A percentile compares a stretch with the other conserved stretches of the same genome.
These are phyloP conservation scores for Phaeomoniella chlamydospora DNA, from an alignment of 2,329 filamentous ascomycete species.

Conservation along the genomic window DNA sequence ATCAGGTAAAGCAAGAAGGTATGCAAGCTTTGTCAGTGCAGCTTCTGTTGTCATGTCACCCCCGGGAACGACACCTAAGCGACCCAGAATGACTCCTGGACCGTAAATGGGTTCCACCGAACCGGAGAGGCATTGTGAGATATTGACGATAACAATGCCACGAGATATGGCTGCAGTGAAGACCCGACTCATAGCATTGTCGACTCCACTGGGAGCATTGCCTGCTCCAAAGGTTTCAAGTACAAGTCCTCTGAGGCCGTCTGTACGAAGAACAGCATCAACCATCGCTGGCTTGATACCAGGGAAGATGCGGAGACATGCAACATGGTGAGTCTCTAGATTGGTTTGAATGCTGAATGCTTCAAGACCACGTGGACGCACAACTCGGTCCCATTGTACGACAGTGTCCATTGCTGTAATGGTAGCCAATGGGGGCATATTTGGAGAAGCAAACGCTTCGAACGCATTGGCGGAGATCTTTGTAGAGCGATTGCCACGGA, in stretches of 20 bases:
- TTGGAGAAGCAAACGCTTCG: slow-evolving; percentile 79
- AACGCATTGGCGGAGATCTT: slow-evolving; percentile 81
- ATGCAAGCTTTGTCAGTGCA: slow-evolving; percentile 79
- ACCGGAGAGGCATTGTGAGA: slow-evolving; percentile 69
- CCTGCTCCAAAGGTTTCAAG: slow-evolving; percentile 89
- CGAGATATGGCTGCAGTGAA: slow-evolving; percentile 63
- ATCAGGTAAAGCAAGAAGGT: slow-evolving; percentile 57
- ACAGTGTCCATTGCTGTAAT: slow-evolving; percentile 70
- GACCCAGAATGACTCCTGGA: slow-evolving; percentile 60
- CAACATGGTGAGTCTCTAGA: slow-evolving; percentile 76
- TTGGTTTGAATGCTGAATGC: slow-evolving; percentile 61
- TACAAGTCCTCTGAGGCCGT: slow-evolving; percentile 67
- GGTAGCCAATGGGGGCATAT: slow-evolving; percentile 64
- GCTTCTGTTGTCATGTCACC: slow-evolving; percentile 57
- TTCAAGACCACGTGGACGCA: slow-evolving; percentile 58
- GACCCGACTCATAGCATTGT: slow-evolving; percentile 65
- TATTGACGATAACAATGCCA: slow-evolving; percentile 76
- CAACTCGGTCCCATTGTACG: slow-evolving; percentile 66
- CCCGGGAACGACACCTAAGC: slow-evolving; percentile 77
- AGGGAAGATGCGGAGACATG: slow-evolving; percentile 78
- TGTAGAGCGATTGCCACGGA: slow-evolving; percentile 74
- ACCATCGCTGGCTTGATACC: slow-evolving; percentile 92
- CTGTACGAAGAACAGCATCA: slow-evolving; percentile 62
- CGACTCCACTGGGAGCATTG: slow-evolving; percentile 71
- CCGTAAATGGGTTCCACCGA: slow-evolving; percentile 69